Percentiles rank a stretch among this genome's conserved stretches.
Conservation (phyloP, 768 basidiomycete species). For the Psilocybe cubensis region DNA sequence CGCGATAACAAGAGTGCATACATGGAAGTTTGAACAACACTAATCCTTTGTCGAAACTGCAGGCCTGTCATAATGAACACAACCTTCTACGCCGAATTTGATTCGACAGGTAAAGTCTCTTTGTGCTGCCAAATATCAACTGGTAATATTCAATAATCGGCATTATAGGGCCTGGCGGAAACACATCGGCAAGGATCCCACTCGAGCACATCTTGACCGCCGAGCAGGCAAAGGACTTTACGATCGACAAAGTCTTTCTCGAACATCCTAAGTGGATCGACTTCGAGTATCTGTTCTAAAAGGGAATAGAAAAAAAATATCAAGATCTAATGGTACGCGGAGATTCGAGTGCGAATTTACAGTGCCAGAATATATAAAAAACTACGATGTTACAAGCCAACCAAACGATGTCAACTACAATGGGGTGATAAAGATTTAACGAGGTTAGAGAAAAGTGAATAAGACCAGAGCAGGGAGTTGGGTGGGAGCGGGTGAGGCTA, state of each 20-base stretch:
- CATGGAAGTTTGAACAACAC: too few species aligned
- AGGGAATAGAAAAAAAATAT: background rate
- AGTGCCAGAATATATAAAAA: background rate
- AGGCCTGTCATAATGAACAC: conserved; percentile 54
- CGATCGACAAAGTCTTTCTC: conserved; percentile 53
- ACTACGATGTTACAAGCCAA: background rate
- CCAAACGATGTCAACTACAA: background rate
- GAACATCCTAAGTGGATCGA: conserved; percentile 62
- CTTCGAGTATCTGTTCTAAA: conserved; percentile 43
- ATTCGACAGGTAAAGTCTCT: conserved; percentile 47
- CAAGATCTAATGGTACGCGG: too few species aligned
- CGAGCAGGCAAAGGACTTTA: conserved; percentile 43
- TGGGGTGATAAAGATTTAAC: background rate
- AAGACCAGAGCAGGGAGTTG: background rate
- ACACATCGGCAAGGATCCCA: conserved; percentile 43
- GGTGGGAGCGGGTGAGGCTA: too few species aligned
- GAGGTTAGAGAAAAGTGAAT: background rate
- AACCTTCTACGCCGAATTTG: conserved; percentile 61
- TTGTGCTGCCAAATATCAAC: background rate
- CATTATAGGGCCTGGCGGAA: conserved; percentile 56
- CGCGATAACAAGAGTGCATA: too few species aligned
- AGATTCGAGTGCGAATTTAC: too few species aligned
- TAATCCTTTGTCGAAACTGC: too few species aligned
- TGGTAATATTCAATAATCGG: too few species aligned
- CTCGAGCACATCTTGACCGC: conserved; percentile 51